Conservation (phyloP, 129 eudicot species). For the Lonicera japonica region DNA sequence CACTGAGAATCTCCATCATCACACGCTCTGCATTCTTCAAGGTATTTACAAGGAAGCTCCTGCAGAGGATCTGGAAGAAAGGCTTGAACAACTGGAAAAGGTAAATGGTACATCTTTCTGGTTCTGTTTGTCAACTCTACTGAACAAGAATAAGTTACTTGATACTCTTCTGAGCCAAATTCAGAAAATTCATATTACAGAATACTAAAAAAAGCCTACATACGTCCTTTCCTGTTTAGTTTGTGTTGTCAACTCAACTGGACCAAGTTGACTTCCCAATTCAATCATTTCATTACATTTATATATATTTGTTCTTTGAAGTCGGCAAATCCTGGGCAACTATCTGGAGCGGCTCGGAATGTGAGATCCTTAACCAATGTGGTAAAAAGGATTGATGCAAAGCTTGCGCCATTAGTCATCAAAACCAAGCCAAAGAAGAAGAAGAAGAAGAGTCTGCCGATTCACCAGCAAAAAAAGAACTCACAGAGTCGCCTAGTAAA, state of each 20-base stretch:
- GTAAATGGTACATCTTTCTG: slow-evolving; percentile 28
- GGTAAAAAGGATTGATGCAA: slow-evolving; percentile 60
- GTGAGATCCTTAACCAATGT: slow-evolving; percentile 50
- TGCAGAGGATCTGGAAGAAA: slow-evolving; percentile 35
- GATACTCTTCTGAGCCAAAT: too few relatives aligned
- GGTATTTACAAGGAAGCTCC: slow-evolving; percentile 53
- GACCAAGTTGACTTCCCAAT: background rate
- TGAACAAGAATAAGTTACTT: too few relatives aligned
- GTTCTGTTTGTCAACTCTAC: background rate
- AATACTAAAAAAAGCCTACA: too few relatives aligned
- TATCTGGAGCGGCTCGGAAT: slow-evolving; percentile 52
- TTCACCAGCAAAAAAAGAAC: slow-evolving; percentile 1
- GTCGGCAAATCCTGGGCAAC: slow-evolving; percentile 45
- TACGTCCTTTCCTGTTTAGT: too few relatives aligned
- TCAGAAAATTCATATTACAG: too few relatives aligned
- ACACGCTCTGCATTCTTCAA: slow-evolving; percentile 43
- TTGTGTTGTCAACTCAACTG: too few relatives aligned
- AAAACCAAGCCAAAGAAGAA: slow-evolving; percentile 22
- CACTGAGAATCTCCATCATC: slow-evolving; percentile 39
- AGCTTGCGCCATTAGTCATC: slow-evolving; percentile 56
- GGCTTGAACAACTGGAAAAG: slow-evolving; percentile 55
- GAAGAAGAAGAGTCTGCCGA: slow-evolving; percentile 3
- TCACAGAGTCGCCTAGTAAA: slow-evolving; percentile 17
- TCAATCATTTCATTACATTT: background rate
- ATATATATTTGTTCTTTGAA: slow-evolving; percentile 16